Conservation (phyloP, 2,329 filamentous ascomycete species). For the Pseudogymnoascus sp. region DNA sequence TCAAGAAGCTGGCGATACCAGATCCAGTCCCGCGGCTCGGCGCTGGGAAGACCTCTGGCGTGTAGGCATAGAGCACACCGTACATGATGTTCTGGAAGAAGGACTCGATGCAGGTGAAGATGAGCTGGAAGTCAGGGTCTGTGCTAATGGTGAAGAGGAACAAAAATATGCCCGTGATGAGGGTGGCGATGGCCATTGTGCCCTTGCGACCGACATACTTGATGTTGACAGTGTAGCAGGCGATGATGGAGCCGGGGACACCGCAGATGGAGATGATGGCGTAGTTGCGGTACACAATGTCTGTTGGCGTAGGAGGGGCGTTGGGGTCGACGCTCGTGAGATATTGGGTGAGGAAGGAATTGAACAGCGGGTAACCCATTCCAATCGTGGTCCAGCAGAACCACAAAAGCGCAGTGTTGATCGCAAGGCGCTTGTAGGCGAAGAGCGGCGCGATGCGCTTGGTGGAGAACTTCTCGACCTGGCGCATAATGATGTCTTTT, state of each 20-base stretch:
- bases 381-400: constrained; percentile 77
- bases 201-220: constrained; percentile 61
- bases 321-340: constrained; percentile 49
- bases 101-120: constrained; percentile 59
- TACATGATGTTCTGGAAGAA: constrained; percentile 74
- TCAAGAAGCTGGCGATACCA: constrained; percentile 64
- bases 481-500: constrained; percentile 26
- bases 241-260: constrained; percentile 68
- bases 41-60: constrained; percentile 68
- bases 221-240: constrained; percentile 62
- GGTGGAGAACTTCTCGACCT: constrained; percentile 57
- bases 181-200: constrained; percentile 60
- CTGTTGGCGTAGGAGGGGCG: constrained; percentile 30
- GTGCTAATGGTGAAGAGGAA: constrained; percentile 53
- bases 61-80: constrained; percentile 68
- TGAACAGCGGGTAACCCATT: constrained; percentile 83
- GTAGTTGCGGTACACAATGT: constrained; percentile 66
- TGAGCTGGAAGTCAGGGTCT: constrained; percentile 50
- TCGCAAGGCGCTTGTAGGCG: constrained; percentile 41
- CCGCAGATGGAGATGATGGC: constrained; percentile 71
- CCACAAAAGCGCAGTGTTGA: constrained; percentile 55
- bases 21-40: constrained; percentile 64
- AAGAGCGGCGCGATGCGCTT: constrained; percentile 62
- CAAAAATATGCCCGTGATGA: constrained; percentile 61
- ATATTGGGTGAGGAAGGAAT: constrained; percentile 84